Conservation (phyloP, 75 land plant genomes). For the Selaginella tamariscina region DNA sequence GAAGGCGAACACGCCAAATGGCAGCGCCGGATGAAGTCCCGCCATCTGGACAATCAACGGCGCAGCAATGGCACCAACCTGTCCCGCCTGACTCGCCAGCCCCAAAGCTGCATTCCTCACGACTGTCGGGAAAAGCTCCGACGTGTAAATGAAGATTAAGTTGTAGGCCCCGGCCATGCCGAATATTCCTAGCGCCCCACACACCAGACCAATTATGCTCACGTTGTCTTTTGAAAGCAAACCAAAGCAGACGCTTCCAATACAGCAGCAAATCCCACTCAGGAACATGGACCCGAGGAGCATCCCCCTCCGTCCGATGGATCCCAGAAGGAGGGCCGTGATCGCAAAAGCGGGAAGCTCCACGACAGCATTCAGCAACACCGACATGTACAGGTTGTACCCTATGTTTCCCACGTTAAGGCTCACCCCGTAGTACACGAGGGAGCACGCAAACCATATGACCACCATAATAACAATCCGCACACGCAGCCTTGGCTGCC, state of each 20-base stretch:
- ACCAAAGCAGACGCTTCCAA: conserved; percentile 29
- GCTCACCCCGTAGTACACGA: conserved; percentile 78
- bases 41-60: conserved; percentile 71
- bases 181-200: conserved; percentile 69
- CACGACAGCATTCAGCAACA: conserved; percentile 51
- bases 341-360: conserved; percentile 67
- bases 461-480: conserved; percentile 44
- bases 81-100: conserved; percentile 46
- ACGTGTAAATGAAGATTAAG: conserved; percentile 63
- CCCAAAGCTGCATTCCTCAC: conserved; percentile 89
- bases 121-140: conserved; percentile 85
- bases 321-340: conserved; percentile 48
- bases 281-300: conserved; percentile 44
- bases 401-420: conserved; percentile 74
- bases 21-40: conserved; percentile 24
- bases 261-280: conserved; percentile 45
- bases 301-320: conserved; percentile 45
- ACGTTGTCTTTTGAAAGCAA: conserved; percentile 14
- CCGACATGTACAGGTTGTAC: conserved; percentile 58
- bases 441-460: conserved; percentile 42
- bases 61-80: conserved; percentile 67
- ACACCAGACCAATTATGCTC: conserved; percentile 33
- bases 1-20: conserved; percentile 52
- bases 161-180: conserved; percentile 89
- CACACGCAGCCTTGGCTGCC: conserved; percentile 27